phyloP scores from a whole-genome alignment of 2,329 filamentous ascomycete genomes.

The Clathrospora elynae region DNA sequence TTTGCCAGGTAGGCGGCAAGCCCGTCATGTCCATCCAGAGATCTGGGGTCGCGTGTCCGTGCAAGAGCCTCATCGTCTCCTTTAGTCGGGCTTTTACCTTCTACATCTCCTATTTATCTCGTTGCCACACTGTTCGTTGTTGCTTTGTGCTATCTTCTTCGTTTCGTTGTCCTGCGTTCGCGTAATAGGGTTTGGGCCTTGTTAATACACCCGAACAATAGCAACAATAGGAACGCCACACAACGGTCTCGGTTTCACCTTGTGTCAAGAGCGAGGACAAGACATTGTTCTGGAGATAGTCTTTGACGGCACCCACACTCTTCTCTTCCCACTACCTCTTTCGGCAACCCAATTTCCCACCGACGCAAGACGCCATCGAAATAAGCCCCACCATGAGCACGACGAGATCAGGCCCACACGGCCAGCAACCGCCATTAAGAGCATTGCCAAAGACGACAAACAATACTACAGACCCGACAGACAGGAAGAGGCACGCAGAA shows the following conservation, averaged over 20 bases:
- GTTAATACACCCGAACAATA: slow-evolving; percentile 29
- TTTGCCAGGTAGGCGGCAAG: slow-evolving; percentile 27
- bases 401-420: slow-evolving; percentile 13
- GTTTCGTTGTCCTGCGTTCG: slow-evolving; percentile 19
- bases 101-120: slow-evolving; percentile 13
- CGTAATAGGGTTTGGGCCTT: slow-evolving; percentile 23
- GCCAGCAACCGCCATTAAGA: slow-evolving; percentile 22
- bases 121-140: slow-evolving; percentile 11
- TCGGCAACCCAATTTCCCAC: slow-evolving; percentile 10
- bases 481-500: slow-evolving; percentile 1
- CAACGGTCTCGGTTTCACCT: slow-evolving; percentile 37
- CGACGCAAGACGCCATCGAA: slow-evolving; percentile 7
- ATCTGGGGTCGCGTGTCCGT: slow-evolving; percentile 36
- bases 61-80: slow-evolving; percentile 26
- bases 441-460: slow-evolving; percentile 17
- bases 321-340: slow-evolving; percentile 7
- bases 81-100: slow-evolving; percentile 18
- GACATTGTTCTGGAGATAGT: slow-evolving; percentile 28
- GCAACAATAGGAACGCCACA: slow-evolving; percentile 31
- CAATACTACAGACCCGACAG: slow-evolving; percentile 6
- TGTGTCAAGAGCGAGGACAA: slow-evolving; percentile 26
- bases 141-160: slow-evolving; percentile 18
- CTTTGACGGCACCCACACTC: slow-evolving; percentile 6
- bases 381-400: slow-evolving; percentile 26
- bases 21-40: slow-evolving; percentile 25